Percentiles rank a stretch among this genome's conserved stretches.
These are phyloP conservation scores for Podila horticola DNA, from an alignment of 192 early-diverging fungal genomes.

Conservation along the genomic window DNA sequence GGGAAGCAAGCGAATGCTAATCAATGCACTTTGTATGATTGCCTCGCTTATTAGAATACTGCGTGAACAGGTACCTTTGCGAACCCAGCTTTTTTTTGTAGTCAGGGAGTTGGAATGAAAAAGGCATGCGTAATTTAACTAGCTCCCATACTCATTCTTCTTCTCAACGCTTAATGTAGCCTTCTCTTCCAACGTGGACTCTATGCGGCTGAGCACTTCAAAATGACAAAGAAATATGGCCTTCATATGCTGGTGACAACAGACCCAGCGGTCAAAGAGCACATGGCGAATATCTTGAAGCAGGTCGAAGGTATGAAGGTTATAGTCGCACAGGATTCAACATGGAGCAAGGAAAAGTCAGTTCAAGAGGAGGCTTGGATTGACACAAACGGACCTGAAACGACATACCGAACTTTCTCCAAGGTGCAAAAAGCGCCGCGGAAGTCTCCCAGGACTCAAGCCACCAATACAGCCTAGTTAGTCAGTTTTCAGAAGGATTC, in stretches of 20 bases:
- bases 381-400: too few relatives aligned
- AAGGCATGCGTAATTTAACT: not conserved
- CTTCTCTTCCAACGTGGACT: constrained; percentile 93
- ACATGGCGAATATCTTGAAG: constrained; percentile 78
- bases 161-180: constrained; percentile 51
- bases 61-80: constrained; percentile 80
- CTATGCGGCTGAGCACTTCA: constrained; percentile 95
- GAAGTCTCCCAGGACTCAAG: too few relatives aligned
- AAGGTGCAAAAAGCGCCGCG: too few relatives aligned
- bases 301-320: constrained; percentile 80
- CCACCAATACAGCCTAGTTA: too few relatives aligned
- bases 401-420: too few relatives aligned
- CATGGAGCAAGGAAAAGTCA: not conserved
- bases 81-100: not conserved
- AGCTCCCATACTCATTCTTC: not conserved
- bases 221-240: constrained; percentile 86
- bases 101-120: constrained; percentile 1
- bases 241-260: constrained; percentile 84
- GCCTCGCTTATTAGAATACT: constrained; percentile 60
- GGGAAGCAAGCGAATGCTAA: not conserved
- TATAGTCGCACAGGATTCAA: not conserved
- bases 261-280: constrained; percentile 75
- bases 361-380: not conserved
- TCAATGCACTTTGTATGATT: too few relatives aligned
- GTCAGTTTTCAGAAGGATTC: too few relatives aligned